Evolutionary conservation across 192 early-diverging fungal species (phyloP), one percentile per base, ranked within the genome.

Genomic region (Coemansia sp.): DNA sequence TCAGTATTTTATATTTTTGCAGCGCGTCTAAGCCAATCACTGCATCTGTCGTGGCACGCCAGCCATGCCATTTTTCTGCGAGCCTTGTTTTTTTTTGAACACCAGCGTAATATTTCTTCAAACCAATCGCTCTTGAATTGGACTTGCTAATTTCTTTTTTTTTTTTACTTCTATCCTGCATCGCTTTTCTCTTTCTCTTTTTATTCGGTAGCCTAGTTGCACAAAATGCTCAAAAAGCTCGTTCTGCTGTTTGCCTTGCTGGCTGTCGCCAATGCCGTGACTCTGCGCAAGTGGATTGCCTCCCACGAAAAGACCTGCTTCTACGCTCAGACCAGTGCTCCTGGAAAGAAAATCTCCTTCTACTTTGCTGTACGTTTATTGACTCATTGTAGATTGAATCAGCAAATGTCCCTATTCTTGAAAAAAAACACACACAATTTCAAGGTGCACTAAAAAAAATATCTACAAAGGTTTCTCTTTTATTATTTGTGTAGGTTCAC

Each of bases 221-320:
- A 50, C 56, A 38, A 40, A 57, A 82, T 82, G 79, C 71, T 82
- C 56, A 73, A 64, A 54, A 70, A 68, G 59, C 61, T 82, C 61
- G 74, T 82, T 36, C 62, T 82, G 5, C 55, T 79, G 59, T 64
- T 84, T 57, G 70, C 79, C 56, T 40, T 83, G 63, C 60, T 80
- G 72, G 73, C 73, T 30, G 64, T 80, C 38, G 77, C 71, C 63
- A 69, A 77, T 50, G 77, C 84, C 36, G 87, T 87, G 22, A 84
- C 84, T 40, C 85, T 88, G 49, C 83, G 96, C 62, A 97, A 94
- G 40, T 96, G 94, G 84, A 89, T 99, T 76, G 88, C 87, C 50
- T 90, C 95, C 20, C 91, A 95, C 71, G 95, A 96, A 73, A 87
- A 89, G 51, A 87, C 91, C 18, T 99, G 97, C 77, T 98, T 94